These are phyloP conservation scores for Trichoderma arundinaceum DNA, from an alignment of 2,329 filamentous ascomycete species.

Conservation along the genomic window DNA sequence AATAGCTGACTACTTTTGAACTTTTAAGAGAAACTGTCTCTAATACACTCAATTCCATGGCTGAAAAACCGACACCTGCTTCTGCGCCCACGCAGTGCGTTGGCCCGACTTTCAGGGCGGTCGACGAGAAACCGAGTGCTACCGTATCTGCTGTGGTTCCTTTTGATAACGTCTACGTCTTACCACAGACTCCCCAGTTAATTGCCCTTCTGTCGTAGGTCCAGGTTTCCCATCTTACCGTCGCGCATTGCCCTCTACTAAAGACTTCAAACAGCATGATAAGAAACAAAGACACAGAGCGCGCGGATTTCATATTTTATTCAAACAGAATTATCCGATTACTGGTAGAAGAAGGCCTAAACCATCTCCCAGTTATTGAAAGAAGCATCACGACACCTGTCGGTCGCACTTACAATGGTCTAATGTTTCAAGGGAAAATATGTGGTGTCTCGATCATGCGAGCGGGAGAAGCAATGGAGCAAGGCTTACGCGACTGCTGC, in stretches of 20 bases:
- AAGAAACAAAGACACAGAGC: constrained; percentile 84
- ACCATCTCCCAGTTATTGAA: constrained; percentile 90
- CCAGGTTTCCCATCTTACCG: neutral
- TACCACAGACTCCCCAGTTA: constrained; percentile 92
- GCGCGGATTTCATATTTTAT: constrained; percentile 99
- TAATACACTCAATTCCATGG: constrained; percentile 49
- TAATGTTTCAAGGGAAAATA: constrained; percentile 97
- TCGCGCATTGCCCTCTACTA: constrained; percentile 33
- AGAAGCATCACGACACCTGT: constrained; percentile 91
- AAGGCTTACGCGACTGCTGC: constrained; percentile 94
- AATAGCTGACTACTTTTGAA: constrained; percentile 2
- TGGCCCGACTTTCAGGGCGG: constrained; percentile 78
- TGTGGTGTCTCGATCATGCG: constrained; percentile 99
- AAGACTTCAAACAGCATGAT: constrained; percentile 76
- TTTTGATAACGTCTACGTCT: constrained; percentile 85
- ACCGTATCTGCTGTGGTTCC: constrained; percentile 85
- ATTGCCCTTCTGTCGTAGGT: constrained; percentile 97
- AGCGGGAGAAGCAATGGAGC: constrained; percentile 97
- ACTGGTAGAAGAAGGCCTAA: constrained; percentile 94
- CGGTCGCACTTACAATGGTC: constrained; percentile 83
- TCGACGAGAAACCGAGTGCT: constrained; percentile 80
- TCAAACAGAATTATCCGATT: constrained; percentile 97
- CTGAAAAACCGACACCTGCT: constrained; percentile 36
- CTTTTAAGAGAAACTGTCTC: neutral
- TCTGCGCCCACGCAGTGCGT: constrained; percentile 64